Base-by-base conservation (phyloP, 1,284 basidiomycete species). In the Leccinum ponderosum region DNA sequence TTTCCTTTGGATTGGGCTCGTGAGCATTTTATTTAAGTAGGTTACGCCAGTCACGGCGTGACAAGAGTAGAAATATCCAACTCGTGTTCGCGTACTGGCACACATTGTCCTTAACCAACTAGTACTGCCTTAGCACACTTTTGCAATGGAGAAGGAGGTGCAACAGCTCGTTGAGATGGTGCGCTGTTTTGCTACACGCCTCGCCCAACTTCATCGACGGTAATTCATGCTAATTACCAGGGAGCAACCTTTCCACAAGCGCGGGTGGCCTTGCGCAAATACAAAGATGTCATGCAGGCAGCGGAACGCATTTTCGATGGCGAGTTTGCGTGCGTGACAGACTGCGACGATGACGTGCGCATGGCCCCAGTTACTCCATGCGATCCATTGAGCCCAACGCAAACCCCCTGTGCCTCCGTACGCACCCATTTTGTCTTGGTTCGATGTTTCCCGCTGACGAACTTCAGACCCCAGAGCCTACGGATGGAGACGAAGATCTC, bases 251-350 rank as follows among this genome's bases (percentile, higher is more conserved):
- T 77, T 11, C 84, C 85, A 20, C 89, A 93, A 76, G 94, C 94
- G 44, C 82, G 83, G 65, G 91, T 89, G 51, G 93, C 93, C 12
- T 76, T 95, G 68, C 82, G 80, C 61, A 85, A 87, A 68, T 84
- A 90, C 68, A 91, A 87, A 68, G 93, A 95, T 79, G 90, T 93
- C 33, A 93, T 93, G 90, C 82, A 90, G 68, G 94, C 94, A n/a
- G 93, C 94, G 3, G 93, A 92, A 72, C 85, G 80, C 57, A 89
- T 94, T 63, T 90, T 91, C 68, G 88, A 89, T 62, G 94, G 93
- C 17, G 86, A 89, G 66, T 94, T 93, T 68, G 87, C 90, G 65
- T 78, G 90, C 68, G 77, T 93, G 8, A 78, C 78, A 58, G 87
- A 87, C 59, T 86, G 81, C n/a, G 79, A 80, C 54, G 72, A 71